Percentiles rank a stretch among this genome's conserved stretches.
phyloP scores from a whole-genome alignment of 306 rosid species.

The Citrullus colocynthis region DNA sequence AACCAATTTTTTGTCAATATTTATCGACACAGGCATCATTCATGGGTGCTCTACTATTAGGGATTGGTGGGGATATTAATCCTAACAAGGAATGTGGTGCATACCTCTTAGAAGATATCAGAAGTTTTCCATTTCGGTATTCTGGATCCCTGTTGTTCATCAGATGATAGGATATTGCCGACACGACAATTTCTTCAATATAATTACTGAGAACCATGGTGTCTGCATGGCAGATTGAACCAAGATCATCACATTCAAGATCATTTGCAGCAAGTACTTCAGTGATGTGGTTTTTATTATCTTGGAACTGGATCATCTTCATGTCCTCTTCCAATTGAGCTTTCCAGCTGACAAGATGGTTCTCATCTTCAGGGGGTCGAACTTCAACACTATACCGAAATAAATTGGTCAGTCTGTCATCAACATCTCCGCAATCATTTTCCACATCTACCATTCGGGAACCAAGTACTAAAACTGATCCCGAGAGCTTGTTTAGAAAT shows the following conservation, averaged over 20 bases:
- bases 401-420: slow-evolving; percentile 36
- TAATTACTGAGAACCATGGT: slow-evolving; percentile 40
- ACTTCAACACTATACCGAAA: slow-evolving; percentile 59
- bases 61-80: neutral
- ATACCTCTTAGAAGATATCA: slow-evolving; percentile 72
- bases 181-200: slow-evolving; percentile 73
- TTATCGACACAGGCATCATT: neutral
- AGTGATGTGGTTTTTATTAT: slow-evolving; percentile 80
- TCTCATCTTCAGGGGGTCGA: slow-evolving; percentile 65
- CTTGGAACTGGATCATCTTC: slow-evolving; percentile 53
- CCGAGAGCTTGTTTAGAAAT: slow-evolving; percentile 61
- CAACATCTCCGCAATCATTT: slow-evolving; percentile 31
- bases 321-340: slow-evolving; percentile 60
- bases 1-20: slow-evolving; percentile 13
- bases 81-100: neutral
- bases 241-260: slow-evolving; percentile 71
- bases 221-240: slow-evolving; percentile 54
- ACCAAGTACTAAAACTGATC: slow-evolving; percentile 72
- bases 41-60: neutral
- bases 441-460: slow-evolving; percentile 43
- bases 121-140: slow-evolving; percentile 86
- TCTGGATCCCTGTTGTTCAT: slow-evolving; percentile 50
- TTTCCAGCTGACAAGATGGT: slow-evolving; percentile 46
- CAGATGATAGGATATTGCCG: slow-evolving; percentile 68
- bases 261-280: slow-evolving; percentile 78